phyloP scores from a whole-genome alignment of 192 early-diverging fungal species.

The Anaeromyces robustus region DNA sequence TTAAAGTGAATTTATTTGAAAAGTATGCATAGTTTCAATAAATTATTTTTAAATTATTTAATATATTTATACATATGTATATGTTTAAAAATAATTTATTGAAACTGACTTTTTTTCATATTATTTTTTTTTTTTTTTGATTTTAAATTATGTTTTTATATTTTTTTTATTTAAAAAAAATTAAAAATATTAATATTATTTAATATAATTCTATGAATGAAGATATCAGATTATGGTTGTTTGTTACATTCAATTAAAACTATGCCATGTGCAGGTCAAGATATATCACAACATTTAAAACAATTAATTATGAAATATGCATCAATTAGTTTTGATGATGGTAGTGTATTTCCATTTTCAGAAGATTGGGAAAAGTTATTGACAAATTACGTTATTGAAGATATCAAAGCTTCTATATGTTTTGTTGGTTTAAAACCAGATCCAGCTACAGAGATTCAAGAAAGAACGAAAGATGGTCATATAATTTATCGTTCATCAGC shows the following conservation, averaged over 20 bases:
- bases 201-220: too few relatives aligned
- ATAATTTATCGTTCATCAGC: background rate
- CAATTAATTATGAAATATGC: constrained; percentile 43
- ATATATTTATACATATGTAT: too few relatives aligned
- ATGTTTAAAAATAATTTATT: too few relatives aligned
- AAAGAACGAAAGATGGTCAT: constrained; percentile 2
- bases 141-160: too few relatives aligned
- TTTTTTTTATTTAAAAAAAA: too few relatives aligned
- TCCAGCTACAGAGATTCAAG: constrained; percentile 13
- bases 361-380: constrained; percentile 11
- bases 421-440: constrained; percentile 36
- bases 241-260: constrained; percentile 43
- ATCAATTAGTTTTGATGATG: constrained; percentile 17
- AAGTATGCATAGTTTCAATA: too few relatives aligned
- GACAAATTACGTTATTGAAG: constrained; percentile 35
- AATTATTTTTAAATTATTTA: too few relatives aligned
- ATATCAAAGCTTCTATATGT: constrained; percentile 47
- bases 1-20: too few relatives aligned
- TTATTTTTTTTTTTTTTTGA: too few relatives aligned
- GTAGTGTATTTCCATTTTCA: constrained; percentile 17
- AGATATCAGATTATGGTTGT: constrained; percentile 55
- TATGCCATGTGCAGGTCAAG: constrained; percentile 45
- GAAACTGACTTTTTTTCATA: too few relatives aligned
- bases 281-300: constrained; percentile 37
- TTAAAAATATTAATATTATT: too few relatives aligned